phyloP scores from a whole-genome alignment of 2,329 filamentous ascomycete species.

The Pseudogymnoascus sp. region DNA sequence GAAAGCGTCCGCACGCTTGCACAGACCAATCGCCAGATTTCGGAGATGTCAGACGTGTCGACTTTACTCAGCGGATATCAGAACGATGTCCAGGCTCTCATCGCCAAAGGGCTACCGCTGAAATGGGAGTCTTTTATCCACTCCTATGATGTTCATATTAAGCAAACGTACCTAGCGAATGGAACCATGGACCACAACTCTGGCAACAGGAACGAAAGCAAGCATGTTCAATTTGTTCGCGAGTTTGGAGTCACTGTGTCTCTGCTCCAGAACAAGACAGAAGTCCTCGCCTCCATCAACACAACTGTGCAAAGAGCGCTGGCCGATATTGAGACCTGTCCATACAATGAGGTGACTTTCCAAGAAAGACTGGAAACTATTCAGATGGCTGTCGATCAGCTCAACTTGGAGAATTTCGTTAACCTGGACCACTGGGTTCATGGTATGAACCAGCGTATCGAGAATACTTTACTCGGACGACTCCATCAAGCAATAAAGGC shows the following conservation, averaged over 20 bases:
- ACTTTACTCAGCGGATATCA: constrained; percentile 85
- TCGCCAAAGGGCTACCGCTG: constrained; percentile 80
- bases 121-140: constrained; percentile 98
- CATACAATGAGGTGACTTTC: constrained; percentile 75
- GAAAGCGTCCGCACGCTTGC: constrained; percentile 93
- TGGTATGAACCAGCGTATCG: constrained; percentile 78
- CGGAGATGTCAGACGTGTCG: constrained; percentile 78
- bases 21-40: constrained; percentile 79
- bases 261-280: constrained; percentile 79
- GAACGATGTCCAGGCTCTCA: constrained; percentile 77
- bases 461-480: constrained; percentile 69
- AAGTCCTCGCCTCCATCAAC: constrained; percentile 70
- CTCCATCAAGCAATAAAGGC: constrained; percentile 75
- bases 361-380: constrained; percentile 74
- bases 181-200: constrained; percentile 46
- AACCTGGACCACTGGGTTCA: constrained; percentile 89
- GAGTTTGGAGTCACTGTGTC: constrained; percentile 86
- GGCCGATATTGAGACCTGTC: constrained; percentile 73
- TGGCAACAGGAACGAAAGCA: constrained; percentile 65
- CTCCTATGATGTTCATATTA: constrained; percentile 85
- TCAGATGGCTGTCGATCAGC: constrained; percentile 87
- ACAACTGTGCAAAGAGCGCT: constrained; percentile 75
- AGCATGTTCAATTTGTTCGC: constrained; percentile 92
- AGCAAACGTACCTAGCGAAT: constrained; percentile 50
- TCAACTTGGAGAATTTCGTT: constrained; percentile 92